Evolutionary conservation across 257 asterid genomes (phyloP), one percentile per base, ranked within the genome.

Genomic region (Hygrophila difformis): DNA sequence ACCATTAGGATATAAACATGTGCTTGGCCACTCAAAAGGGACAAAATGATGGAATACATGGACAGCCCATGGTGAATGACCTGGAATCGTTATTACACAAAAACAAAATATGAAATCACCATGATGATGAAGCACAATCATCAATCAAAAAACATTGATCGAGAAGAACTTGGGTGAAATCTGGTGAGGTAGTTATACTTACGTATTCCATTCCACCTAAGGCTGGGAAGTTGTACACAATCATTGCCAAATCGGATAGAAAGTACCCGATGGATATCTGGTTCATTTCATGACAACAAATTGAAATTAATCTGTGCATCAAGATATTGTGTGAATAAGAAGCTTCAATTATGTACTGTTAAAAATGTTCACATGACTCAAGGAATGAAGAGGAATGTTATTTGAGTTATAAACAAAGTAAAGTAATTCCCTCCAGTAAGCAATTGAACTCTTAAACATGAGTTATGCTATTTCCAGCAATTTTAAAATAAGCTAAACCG

Each of bases 191-290:
- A n/a, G n/a, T n/a, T 31, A 40, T 56, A 74, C 97, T 84, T 77
- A 88, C 97, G 72, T 76, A 88, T 66, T 81, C 93, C 61, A 66
- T 29, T 37, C 97, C 97, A 57, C 97, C 97, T 62, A 88, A 75
- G 54, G 75, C 71, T 0, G 95, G 97, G 65, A 61, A 81, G 12
- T 71, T 18, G 48, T 69, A 81, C 17, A 81, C 14, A 59, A 88
- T 73, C 93, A 88, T 79, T 46, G 85, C 81, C 69, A 81, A 63
- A 72, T 88, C 97, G 12, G 94, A 44, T 44, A 88, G 66, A 57
- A 88, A 88, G 78, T 88, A 88, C 23, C 97, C 97, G 40, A 67
- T 52, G 13, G 97, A 88, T 44, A 81, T 70, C 95, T 88, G 93
- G 29, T 56, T 15, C 51, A 41, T 51, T 28, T 51, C 49, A 63